Base-by-base conservation (phyloP, 1,284 basidiomycete genomes). In the Moniliella sp. region DNA sequence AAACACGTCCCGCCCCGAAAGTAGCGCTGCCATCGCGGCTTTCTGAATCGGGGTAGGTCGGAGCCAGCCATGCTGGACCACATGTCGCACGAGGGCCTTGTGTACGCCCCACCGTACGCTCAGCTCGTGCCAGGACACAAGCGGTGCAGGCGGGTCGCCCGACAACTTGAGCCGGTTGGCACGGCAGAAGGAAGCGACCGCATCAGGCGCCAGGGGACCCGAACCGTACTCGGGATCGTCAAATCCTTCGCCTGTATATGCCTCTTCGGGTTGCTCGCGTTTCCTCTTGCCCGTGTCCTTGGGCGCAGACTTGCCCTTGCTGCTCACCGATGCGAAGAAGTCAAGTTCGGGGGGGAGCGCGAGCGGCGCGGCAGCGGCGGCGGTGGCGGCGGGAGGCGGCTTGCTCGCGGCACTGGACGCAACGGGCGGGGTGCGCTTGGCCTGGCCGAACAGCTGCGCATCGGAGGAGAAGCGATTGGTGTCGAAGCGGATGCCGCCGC, bases 381-480 rank as follows among this genome's bases (percentile, higher is more conserved):
- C n/a, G n/a, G n/a, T n/a, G n/a, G n/a, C n/a, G n/a, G n/a, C n/a
- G n/a, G n/a, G n/a, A n/a, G n/a, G n/a, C n/a, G n/a, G n/a, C n/a
- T n/a, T n/a, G n/a, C n/a, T n/a, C n/a, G n/a, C n/a, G n/a, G n/a
- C n/a, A n/a, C n/a, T n/a, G n/a, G n/a, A n/a, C n/a, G n/a, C n/a
- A n/a, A n/a, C n/a, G n/a, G n/a, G n/a, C n/a, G n/a, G 31, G 8
- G 34, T 67, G n/a, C n/a, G n/a, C n/a, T n/a, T n/a, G n/a, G n/a
- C n/a, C n/a, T n/a, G 31, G 8, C 35, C 67, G 62, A 91, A 88
- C 3, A 82, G 62, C 16, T 70, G 62, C 12, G 80, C 68, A 55
- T 86, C 79, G 1, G 64, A 61, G 44, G 71, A 66, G 61, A 81
- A 86, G 18, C 72, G 67, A 16, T 67, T 67, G 62, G 78, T 82